phyloP scores from a whole-genome alignment of 148 eudicot species.

The Chenopodium formosanum region DNA sequence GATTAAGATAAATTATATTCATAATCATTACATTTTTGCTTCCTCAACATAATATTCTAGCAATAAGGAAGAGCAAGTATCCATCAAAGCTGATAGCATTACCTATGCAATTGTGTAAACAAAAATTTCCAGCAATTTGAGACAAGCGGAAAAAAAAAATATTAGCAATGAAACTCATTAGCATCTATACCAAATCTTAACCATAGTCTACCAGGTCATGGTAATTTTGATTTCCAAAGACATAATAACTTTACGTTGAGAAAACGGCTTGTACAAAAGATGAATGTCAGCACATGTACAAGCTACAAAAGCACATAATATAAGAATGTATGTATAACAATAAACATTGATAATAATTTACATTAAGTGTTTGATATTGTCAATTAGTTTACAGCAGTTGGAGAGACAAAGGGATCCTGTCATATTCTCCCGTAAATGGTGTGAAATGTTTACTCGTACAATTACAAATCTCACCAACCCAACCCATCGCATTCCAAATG shows the following conservation, averaged over 20 bases:
- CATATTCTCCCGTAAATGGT: slow-evolving; percentile 17
- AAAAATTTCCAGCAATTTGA: slow-evolving; percentile 3
- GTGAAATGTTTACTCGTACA: slow-evolving; percentile 1
- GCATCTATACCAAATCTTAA: background rate
- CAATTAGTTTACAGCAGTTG: slow-evolving; percentile 31
- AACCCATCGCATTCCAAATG: slow-evolving; percentile 13
- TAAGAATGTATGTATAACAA: slow-evolving; percentile 8
- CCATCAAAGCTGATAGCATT: background rate
- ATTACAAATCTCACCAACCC: slow-evolving; percentile 6
- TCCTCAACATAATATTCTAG: background rate
- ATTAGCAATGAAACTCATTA: background rate
- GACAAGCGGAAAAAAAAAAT: background rate
- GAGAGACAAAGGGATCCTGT: slow-evolving; percentile 14
- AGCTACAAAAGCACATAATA: background rate
- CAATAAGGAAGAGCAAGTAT: background rate
- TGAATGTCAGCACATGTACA: too few relatives aligned
- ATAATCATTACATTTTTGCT: background rate
- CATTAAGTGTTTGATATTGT: slow-evolving; percentile 10
- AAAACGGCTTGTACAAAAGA: background rate
- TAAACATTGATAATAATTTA: background rate
- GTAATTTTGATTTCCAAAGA: background rate
- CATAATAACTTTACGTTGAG: background rate
- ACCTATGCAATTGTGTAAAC: background rate
- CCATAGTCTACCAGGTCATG: background rate
- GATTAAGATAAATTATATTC: background rate